Evolutionary conservation across 2,329 filamentous ascomycete species (phyloP), one percentile per base, ranked within the genome.

Genomic region (Trichoderma sp.): DNA sequence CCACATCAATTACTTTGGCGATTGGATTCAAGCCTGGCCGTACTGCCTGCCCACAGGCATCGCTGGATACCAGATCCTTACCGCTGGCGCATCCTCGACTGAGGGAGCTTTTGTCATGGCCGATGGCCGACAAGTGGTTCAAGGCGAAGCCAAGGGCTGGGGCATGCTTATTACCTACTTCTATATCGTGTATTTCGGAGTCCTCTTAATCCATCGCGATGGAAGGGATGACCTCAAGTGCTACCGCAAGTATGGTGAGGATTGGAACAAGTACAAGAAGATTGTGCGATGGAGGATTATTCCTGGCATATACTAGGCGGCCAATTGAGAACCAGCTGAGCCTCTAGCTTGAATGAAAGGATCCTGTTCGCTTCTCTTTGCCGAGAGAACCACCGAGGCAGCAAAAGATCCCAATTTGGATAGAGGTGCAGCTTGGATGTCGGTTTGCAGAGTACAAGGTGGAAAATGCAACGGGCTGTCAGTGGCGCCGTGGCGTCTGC

Each of bases 1-100:
- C 50, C 94, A 98, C 80, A 94, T 97, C 84, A 98, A 97, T 82
- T 97, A 98, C 80, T 81, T 97, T 1, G 94, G 94, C 63, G 94
- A 98, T 81, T 97, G 94, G 94, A 84, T 95, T 72, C 94, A 97
- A 87, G 88, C 90, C 9, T 97, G 93, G 92, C 89, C 93, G 0
- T 97, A 95, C 80, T 92, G 89, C 71, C 84, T 97, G 52, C 94
- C 94, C 1, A 97, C 94, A 0, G 92, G 92, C 1, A 78, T 96
- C 69, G 91, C 93, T 0, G 94, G 94, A 13, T 97, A 94, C 77
- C 82, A 89, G 48, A 89, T 97, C 60, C 82, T 90, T 19, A 82
- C 86, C 3, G 82, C 84, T 1, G 85, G 84, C 19, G 80, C 82
- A 8, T 73, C 79, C n/a, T 73, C 79, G 12, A 81, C 81, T 2